These are phyloP conservation scores for Diaporthe nobilis DNA, from an alignment of 2,329 filamentous ascomycete genomes.

Conservation along the genomic window DNA sequence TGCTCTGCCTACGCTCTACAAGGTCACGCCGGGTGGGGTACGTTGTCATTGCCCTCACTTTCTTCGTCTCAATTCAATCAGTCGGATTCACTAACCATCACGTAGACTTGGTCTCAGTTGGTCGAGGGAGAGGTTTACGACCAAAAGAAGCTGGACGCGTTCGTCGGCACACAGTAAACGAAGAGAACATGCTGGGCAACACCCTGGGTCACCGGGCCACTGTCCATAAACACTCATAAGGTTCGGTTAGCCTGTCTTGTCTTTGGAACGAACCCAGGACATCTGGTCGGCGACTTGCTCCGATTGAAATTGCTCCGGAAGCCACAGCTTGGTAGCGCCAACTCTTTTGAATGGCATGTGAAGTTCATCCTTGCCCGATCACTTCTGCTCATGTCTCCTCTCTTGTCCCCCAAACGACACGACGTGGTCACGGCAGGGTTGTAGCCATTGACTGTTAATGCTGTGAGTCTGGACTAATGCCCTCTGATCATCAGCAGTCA, in stretches of 20 bases:
- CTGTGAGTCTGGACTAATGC: no score
- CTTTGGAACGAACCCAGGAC: no score
- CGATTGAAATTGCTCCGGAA: neutral
- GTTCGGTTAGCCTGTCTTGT: neutral
- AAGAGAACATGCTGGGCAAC: no score
- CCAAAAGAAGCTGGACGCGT: constrained; percentile 46
- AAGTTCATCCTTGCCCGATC: neutral
- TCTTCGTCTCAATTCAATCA: accelerated
- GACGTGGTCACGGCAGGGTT: neutral
- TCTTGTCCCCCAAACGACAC: no score
- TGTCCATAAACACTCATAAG: neutral
- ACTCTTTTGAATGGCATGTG: neutral
- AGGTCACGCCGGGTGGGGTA: constrained; percentile 45
- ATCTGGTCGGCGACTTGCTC: neutral
- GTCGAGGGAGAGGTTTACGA: constrained; percentile 47
- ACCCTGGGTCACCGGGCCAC: neutral
- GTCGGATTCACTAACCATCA: constrained; percentile 2
- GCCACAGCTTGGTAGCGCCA: neutral
- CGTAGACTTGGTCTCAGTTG: constrained; percentile 45
- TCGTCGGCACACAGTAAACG: constrained; percentile 36
- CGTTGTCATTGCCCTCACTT: constrained; percentile 20
- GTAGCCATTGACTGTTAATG: neutral
- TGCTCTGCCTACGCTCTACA: constrained; percentile 47
- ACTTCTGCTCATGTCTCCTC: neutral
- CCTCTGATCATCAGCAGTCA: no score